Conservation (phyloP, 805 yeast species). For the Candida stauntonica region DNA sequence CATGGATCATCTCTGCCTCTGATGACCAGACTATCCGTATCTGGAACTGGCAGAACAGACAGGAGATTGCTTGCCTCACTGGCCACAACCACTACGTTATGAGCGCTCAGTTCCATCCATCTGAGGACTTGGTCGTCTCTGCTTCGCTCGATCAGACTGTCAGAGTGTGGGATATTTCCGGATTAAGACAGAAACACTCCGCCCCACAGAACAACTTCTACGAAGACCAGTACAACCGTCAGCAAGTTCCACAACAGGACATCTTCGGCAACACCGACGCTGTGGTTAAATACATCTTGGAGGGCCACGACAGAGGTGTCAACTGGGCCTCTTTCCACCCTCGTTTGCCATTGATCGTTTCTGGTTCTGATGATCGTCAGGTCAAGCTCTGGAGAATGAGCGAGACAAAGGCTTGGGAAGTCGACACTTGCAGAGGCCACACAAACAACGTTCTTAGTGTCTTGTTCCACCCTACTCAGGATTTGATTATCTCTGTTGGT, state of each 20-base stretch:
- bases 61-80: constrained; percentile 93
- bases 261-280: constrained; percentile 94
- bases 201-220: constrained; percentile 58
- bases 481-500: constrained; percentile 85
- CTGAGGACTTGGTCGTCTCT: constrained; percentile 89
- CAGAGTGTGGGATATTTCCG: constrained; percentile 97
- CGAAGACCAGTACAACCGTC: constrained; percentile 41
- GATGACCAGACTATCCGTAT: constrained; percentile 98
- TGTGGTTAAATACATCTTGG: constrained; percentile 89
- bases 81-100: constrained; percentile 98
- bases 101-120: constrained; percentile 97
- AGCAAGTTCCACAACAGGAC: constrained; percentile 79
- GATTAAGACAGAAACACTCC: constrained; percentile 90
- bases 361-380: constrained; percentile 94
- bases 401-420: constrained; percentile 98
- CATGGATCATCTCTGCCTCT: constrained; percentile 94
- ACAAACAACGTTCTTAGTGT: constrained; percentile 88
- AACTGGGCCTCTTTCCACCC: constrained; percentile 99
- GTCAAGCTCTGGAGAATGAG: constrained; percentile 97
- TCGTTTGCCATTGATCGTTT: constrained; percentile 86
- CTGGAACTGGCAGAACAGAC: constrained; percentile 99
- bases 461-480: constrained; percentile 90
- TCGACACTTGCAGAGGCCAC: constrained; percentile 97
- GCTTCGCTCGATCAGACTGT: constrained; percentile 98
- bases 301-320: constrained; percentile 98